Evolutionary conservation across 2,329 filamentous ascomycete species (phyloP), one percentile per base, ranked within the genome.

Genomic region (Epichloe elymi): DNA sequence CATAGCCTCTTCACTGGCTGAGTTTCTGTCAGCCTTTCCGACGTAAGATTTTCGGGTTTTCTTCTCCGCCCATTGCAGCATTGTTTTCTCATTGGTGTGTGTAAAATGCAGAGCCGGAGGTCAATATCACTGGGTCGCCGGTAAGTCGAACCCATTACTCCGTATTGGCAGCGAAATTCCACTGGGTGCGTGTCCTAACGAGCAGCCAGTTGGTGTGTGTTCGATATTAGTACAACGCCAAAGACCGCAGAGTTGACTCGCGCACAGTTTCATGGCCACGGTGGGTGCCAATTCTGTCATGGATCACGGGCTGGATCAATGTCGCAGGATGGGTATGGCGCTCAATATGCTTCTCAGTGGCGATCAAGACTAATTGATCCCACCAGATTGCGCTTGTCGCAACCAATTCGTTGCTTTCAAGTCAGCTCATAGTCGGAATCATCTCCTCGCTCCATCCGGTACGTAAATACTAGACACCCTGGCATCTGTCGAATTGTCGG

Each of bases 51-150:
- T 8, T 37, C 17, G 3, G 12, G 17, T 1, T 35, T 11, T 30
- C 30, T 30, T 30, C 30, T 10, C 30, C 30, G 30, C 8, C 30
- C 30, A 1, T 30, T 30, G 30, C 30, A 30, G 30, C 30, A 11
- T 30, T 30, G 1, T 30, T 30, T 30, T 30, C 26, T 30, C 8
- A 30, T 30, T 30, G 30, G 30, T 11, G 30, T 30, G 4, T 35
- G 14, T 20, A 10, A 12, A 26, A 6, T 19, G 7, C 44, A 61
- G 59, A 0, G 76, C 76, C 3, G 76, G 75, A 54, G 80, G 77
- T 4, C 75, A 83, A 63, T 86, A 87, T 55, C 82, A 86, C 61
- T 87, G 83, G 83, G 83, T 83, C 1, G 82, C 83, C n/a, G 59
- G 58, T 57, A 39, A 54, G 57, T 48, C 47, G 63, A 74, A 51